These are phyloP conservation scores for Dioszegia aurantiaca DNA, from an alignment of 768 basidiomycete species.

Conservation along the genomic window DNA sequence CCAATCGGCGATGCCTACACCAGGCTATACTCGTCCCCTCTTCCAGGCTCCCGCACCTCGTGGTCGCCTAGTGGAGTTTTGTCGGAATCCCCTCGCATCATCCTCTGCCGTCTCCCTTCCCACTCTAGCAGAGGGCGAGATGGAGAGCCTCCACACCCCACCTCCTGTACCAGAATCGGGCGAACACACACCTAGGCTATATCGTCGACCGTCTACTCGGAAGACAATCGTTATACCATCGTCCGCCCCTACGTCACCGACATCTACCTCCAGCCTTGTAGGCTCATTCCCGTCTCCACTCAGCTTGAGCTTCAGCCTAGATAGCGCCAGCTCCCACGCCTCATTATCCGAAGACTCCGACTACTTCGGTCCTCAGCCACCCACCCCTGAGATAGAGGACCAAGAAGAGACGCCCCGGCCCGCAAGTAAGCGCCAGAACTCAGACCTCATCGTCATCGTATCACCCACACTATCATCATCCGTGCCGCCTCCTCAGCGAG, in stretches of 20 bases:
- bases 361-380: constrained; percentile 1
- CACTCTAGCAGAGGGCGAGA: constrained; percentile 21
- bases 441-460: background rate
- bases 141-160: background rate
- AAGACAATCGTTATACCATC: constrained; percentile 10
- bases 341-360: background rate
- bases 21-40: background rate
- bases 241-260: constrained; percentile 4
- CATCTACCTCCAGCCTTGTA: constrained; percentile 3
- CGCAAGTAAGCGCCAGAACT: background rate
- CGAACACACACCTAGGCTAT: background rate
- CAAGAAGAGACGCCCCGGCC: constrained; percentile 1
- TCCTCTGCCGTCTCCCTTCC: constrained; percentile 27
- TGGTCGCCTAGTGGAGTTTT: constrained; percentile 17
- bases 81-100: constrained; percentile 20
- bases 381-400: background rate
- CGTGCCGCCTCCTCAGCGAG: constrained; percentile 16
- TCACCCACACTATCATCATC: constrained; percentile 5
- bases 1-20: constrained; percentile 4
- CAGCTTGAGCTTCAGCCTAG: background rate
- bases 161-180: background rate
- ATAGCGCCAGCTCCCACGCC: background rate
- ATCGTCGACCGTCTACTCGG: constrained; percentile 1
- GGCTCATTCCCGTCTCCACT: constrained; percentile 5
- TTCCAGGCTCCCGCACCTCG: background rate